Conservation (phyloP, 345 rosid genomes). For the Geranium rotundifolium region DNA sequence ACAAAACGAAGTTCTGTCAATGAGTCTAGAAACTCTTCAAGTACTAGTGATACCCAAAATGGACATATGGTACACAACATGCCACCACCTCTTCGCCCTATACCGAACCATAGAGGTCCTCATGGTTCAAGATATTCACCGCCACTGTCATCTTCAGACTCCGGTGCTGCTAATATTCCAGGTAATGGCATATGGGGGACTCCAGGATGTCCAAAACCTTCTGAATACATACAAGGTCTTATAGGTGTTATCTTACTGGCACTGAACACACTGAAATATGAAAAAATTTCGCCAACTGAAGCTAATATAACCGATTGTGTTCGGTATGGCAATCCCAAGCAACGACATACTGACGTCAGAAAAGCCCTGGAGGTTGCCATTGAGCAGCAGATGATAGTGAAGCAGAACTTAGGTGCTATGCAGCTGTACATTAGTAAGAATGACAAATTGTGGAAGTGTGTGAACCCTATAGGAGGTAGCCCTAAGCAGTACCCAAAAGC, state of each 20-base stretch:
- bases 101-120: slow-evolving; percentile 9
- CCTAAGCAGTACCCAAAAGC: slow-evolving; percentile 17
- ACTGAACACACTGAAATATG: slow-evolving; percentile 57
- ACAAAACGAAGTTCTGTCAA: slow-evolving; percentile 13
- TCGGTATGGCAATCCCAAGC: slow-evolving; percentile 48
- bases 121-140: slow-evolving; percentile 12
- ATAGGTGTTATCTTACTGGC: slow-evolving; percentile 69
- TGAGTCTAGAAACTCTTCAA: slow-evolving; percentile 9
- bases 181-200: slow-evolving; percentile 40
- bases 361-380: slow-evolving; percentile 33
- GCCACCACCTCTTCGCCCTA: slow-evolving; percentile 8
- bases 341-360: slow-evolving; percentile 23
- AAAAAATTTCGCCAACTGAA: slow-evolving; percentile 65
- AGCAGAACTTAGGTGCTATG: slow-evolving; percentile 19
- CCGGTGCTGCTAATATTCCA: slow-evolving; percentile 9
- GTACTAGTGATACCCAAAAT: slow-evolving; percentile 14
- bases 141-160: not conserved
- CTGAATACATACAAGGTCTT: slow-evolving; percentile 71
- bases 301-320: slow-evolving; percentile 64
- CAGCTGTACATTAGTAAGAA: slow-evolving; percentile 31
- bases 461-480: slow-evolving; percentile 25
- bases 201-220: slow-evolving; percentile 40
- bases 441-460: slow-evolving; percentile 33
- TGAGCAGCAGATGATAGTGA: slow-evolving; percentile 28
- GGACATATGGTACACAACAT: slow-evolving; percentile 11